Evolutionary conservation across 805 yeast genomes (phyloP), one percentile per base, ranked within the genome.

Genomic region (Torulaspora gathmanii): DNA sequence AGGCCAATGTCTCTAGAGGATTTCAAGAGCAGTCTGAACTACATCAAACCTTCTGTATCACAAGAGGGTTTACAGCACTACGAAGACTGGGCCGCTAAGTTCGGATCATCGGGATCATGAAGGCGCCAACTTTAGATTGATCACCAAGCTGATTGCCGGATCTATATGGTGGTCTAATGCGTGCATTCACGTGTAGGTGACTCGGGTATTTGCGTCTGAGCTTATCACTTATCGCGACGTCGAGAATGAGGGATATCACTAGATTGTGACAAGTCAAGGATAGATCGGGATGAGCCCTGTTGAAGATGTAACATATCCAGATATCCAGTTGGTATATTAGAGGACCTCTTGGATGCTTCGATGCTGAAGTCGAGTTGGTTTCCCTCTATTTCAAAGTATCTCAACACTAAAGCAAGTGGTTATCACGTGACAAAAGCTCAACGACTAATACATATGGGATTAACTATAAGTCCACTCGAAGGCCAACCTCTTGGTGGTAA

Each of bases 41-140:
- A 82, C 43, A 86, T 93, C 46, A 74, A 95, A 49, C 96, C 96
- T 3, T 85, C 95, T 57, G 98, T 93, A 4, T 83, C 91, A 4
- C 71, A 72, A 37, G 95, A 87, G 54, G 95, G 95, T 0, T 69
- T 93, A 37, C 67, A 69, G 31, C 79, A 78, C 55, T 91, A 87
- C 66, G 96, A 87, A 57, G 81, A 85, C 35, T 91, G 99, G 99
- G 91, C 96, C 1, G 62, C 70, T 20, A 72, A 79, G 57, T 91
- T 79, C 63, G 97, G 97, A 1, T 86, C 95, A 10, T 83, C 91
- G 6, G 96, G 96, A 9, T 93, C 84, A 6, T 86, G 61, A 60
- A 23, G 11, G 25, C 8, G 25, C 25, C 25, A 22, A 22, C 8
- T 22, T 10, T 6, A 23, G 23, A 12, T 6, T 6, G 38, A 23